phyloP scores from a whole-genome alignment of 2,329 filamentous ascomycete species.

The Xylariaceae sp. region DNA sequence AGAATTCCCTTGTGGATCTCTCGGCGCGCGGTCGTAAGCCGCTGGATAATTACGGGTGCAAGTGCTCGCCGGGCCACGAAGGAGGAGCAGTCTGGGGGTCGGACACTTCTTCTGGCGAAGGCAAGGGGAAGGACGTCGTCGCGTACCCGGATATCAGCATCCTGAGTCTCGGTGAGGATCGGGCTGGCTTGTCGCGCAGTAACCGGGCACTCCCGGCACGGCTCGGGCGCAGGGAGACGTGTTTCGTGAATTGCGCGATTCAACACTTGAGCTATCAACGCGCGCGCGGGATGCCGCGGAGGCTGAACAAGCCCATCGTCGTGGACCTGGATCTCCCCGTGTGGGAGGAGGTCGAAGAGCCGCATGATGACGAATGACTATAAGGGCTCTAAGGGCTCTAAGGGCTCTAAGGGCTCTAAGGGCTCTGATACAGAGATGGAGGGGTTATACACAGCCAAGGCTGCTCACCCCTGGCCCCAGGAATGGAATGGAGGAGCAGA shows the following conservation, averaged over 20 bases:
- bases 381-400: neutral
- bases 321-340: conserved; percentile 71
- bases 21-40: conserved; percentile 40
- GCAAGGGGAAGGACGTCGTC: conserved; percentile 3
- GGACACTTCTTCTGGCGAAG: neutral
- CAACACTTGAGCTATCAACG: conserved; percentile 63
- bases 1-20: conserved; percentile 58
- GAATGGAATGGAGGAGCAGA: too few relatives aligned
- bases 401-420: neutral
- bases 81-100: neutral
- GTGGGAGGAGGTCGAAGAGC: conserved; percentile 33
- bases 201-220: conserved; percentile 40
- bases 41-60: conserved; percentile 43
- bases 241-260: conserved; percentile 73
- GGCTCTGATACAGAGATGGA: too few relatives aligned
- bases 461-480: neutral
- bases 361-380: neutral
- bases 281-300: conserved; percentile 45
- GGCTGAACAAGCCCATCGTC: conserved; percentile 74
- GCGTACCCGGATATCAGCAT: conserved; percentile 25
- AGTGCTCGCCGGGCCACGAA: neutral
- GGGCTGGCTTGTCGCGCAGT: conserved; percentile 35
- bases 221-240: conserved; percentile 59
- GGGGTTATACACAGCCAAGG: neutral
- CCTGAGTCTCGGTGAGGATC: conserved; percentile 38